phyloP scores from a whole-genome alignment of 805 yeast species.

The Suhomyces faveliae region DNA sequence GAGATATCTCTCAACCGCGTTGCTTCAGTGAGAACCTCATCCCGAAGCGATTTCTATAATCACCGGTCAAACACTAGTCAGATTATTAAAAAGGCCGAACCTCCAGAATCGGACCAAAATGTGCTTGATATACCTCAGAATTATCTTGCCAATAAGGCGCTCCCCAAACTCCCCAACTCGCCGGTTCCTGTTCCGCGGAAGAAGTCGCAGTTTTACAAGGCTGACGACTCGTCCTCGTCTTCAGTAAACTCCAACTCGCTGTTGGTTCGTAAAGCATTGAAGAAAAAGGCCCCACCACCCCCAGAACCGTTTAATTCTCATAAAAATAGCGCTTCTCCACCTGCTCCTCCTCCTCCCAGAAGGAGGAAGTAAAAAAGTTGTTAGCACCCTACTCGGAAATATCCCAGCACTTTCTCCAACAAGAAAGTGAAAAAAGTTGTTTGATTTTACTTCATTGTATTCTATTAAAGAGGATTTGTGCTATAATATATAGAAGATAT shows the following conservation, averaged over 20 bases:
- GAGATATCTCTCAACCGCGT: constrained; percentile 27
- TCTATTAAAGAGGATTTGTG: too few species aligned
- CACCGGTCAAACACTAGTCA: constrained; percentile 12
- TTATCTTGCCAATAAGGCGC: constrained; percentile 23
- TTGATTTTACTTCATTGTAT: neutral
- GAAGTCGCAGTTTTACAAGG: constrained; percentile 6
- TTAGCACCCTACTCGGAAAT: too few species aligned
- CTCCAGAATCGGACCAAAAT: constrained; percentile 4
- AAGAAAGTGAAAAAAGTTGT: neutral
- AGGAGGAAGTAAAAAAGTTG: constrained; percentile 20
- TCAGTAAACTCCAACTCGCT: constrained; percentile 19
- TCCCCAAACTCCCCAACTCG: constrained; percentile 13
- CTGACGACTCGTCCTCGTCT: constrained; percentile 14
- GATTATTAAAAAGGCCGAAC: too few species aligned
- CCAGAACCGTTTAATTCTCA: constrained; percentile 16
- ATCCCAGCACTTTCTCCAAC: neutral
- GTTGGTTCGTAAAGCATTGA: constrained; percentile 28
- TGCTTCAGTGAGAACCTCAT: constrained; percentile 37
- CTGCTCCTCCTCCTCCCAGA: constrained; percentile 39
- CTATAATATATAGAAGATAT: too few species aligned
- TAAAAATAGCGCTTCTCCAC: constrained; percentile 16
- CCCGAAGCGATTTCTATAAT: constrained; percentile 35
- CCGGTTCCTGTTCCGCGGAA: constrained; percentile 11
- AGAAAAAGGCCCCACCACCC: constrained; percentile 41
- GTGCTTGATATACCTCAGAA: constrained; percentile 36